Base-by-base conservation (phyloP, 2,329 filamentous ascomycete species). In the Trichoderma atroviride region DNA sequence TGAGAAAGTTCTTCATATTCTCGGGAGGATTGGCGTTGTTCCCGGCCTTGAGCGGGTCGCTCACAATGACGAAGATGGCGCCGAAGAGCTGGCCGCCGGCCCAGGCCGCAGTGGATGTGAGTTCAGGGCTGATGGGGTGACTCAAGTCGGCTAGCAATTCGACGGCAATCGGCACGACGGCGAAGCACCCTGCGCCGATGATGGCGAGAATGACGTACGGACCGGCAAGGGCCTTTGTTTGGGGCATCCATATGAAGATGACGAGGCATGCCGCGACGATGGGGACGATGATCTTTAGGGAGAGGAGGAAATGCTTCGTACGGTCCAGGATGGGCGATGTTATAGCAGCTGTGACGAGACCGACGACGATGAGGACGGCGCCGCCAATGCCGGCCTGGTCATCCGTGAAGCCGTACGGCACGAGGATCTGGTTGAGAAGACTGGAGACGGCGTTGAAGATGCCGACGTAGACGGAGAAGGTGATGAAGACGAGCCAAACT, bases 401-500 rank as follows among this genome's bases (percentile, higher is more conserved):
- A 78, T 97, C 91, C 70, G 83, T 87, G 85, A 93, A 97, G 75
- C 89, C 92, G 81, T 97, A 95, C 0, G 96, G 96, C 50, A 88
- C 83, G 72, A 98, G 87, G 77, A 98, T 92, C 78, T 97, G 95
- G 82, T 95, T 97, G 11, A 98, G 85, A 1, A 98, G 87, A 1
- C 92, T 92, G 61, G 94, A 96, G 73, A 94, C 84, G 73, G 91
- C 91, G 85, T 98, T 98, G 89, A 99, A 99, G 82, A 96, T 91
- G 75, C 92, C 94, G 71, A 97, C 92, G 79, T 94, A 97, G 75
- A 94, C 81, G 72, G 87, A 82, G 81, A 95, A 98, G n/a, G 94
- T 91, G 70, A 94, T 75, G 71, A 94, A 83, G 73, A 97, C 81
- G 72, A 97, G 86, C 86, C 90, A 97, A 80, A 97, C 91, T 77